Evolutionary conservation across 371 early-diverging fungal species (phyloP).

Genomic region (Mucor ambiguus): DNA sequence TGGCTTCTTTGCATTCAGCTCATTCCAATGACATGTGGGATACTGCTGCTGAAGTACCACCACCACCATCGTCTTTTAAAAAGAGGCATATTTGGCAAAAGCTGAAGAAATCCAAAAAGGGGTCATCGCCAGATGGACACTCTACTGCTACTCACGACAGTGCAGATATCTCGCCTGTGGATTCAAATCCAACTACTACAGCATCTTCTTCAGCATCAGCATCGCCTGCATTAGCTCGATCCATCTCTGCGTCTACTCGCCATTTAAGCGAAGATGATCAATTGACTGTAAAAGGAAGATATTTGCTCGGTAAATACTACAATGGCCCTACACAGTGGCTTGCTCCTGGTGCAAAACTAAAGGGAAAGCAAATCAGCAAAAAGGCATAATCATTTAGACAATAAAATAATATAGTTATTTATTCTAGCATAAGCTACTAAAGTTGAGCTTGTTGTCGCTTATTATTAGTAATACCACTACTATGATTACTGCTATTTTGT

Average conservation of each 20-base stretch:
- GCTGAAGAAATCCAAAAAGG: constrained; percentile 23
- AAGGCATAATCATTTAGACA: neutral
- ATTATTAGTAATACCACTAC: no score
- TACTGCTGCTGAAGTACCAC: neutral
- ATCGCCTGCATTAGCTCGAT: neutral
- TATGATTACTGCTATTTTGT: neutral
- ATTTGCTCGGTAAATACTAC: constrained; percentile 37
- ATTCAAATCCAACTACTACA: neutral
- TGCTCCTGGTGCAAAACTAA: neutral
- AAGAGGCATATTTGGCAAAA: constrained; percentile 17
- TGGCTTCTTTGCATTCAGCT: constrained; percentile 22
- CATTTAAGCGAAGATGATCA: constrained; percentile 17
- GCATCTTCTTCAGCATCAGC: neutral
- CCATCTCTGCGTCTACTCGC: constrained; percentile 9
- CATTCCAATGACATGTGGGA: constrained; percentile 21
- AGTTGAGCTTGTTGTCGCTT: neutral
- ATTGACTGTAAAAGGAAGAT: constrained; percentile 22
- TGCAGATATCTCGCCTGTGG: neutral
- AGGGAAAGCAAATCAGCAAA: neutral
- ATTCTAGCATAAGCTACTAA: neutral
- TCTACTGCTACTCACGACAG: neutral
- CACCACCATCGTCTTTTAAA: neutral
- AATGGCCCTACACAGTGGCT: constrained; percentile 32
- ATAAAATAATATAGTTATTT: no score
- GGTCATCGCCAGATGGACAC: neutral